Percentiles rank a stretch among this genome's conserved stretches.
Evolutionary conservation across 352 stramenopile genomes (phyloP).

Genomic region (Elongisporangium anandrum): DNA sequence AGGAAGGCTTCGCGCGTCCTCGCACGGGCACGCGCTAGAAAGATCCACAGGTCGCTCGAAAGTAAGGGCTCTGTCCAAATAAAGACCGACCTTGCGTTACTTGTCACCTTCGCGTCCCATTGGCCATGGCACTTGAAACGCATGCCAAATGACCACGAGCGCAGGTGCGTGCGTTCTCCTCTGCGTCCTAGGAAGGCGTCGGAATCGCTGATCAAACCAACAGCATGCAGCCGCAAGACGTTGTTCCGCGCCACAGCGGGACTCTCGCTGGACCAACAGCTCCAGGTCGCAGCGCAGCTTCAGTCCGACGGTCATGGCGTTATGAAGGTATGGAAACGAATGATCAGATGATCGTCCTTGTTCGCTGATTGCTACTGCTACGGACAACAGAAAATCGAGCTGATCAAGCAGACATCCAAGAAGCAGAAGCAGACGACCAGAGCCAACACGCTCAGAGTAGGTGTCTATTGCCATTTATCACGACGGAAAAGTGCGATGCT

Average conservation of each 20-base stretch:
- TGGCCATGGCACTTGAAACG: background rate
- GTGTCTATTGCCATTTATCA: background rate
- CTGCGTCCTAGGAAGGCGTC: background rate
- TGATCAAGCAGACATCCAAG: constrained; percentile 63
- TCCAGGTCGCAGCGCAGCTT: constrained; percentile 44
- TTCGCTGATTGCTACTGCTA: background rate
- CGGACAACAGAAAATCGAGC: constrained; percentile 39
- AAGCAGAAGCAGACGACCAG: constrained; percentile 53
- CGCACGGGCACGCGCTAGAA: constrained; percentile 60
- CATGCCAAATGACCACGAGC: background rate
- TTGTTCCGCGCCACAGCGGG: constrained; percentile 65
- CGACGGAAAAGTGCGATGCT: background rate
- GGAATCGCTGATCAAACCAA: background rate
- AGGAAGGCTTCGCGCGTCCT: constrained; percentile 69
- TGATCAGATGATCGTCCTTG: background rate
- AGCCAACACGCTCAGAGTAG: constrained; percentile 55
- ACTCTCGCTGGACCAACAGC: constrained; percentile 60
- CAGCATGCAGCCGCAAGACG: constrained; percentile 36
- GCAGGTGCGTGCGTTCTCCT: background rate
- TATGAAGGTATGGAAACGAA: constrained; percentile 31
- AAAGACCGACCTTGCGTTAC: constrained; percentile 2
- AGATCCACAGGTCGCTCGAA: background rate
- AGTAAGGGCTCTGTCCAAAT: background rate
- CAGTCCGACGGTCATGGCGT: constrained; percentile 44
- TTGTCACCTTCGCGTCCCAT: constrained; percentile 1